Percentiles rank a stretch among this genome's conserved stretches.
These are phyloP conservation scores for Discostella stelligera DNA, from an alignment of 352 stramenopile species.

Conservation along the genomic window DNA sequence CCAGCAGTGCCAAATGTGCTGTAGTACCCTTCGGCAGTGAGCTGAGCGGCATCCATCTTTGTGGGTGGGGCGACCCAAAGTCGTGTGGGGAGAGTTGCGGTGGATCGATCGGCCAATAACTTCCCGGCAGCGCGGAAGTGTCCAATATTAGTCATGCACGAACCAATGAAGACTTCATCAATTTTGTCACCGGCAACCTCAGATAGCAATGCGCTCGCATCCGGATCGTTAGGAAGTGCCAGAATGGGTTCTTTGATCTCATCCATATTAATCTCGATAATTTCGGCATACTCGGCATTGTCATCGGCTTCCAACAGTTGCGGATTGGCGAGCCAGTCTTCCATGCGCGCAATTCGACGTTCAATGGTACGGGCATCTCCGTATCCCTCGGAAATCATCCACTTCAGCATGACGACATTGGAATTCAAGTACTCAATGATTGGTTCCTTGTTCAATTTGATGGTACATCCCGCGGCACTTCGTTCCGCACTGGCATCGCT, in stretches of 20 bases:
- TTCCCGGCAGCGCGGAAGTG: conserved; percentile 87
- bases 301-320: conserved; percentile 83
- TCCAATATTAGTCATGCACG: conserved; percentile 88
- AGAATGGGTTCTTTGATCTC: conserved; percentile 86
- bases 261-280: conserved; percentile 86
- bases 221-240: conserved; percentile 86
- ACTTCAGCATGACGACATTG: conserved; percentile 88
- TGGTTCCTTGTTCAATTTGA: conserved; percentile 86
- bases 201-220: conserved; percentile 82
- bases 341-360: conserved; percentile 83
- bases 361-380: conserved; percentile 84
- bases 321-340: conserved; percentile 84
- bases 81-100: conserved; percentile 75
- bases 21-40: conserved; percentile 87
- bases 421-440: conserved; percentile 86
- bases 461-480: conserved; percentile 85
- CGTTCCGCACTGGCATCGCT: conserved; percentile 84
- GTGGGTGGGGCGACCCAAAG: conserved; percentile 86
- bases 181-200: conserved; percentile 83
- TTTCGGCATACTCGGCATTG: conserved; percentile 81
- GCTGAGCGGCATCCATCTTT: conserved; percentile 86
- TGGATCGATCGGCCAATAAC: conserved; percentile 75
- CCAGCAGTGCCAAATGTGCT: conserved; percentile 83
- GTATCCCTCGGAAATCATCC: conserved; percentile 88
- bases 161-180: conserved; percentile 88